Base-by-base conservation (phyloP, 192 early-diverging fungal genomes). In the Neocallimastix lanati region DNA sequence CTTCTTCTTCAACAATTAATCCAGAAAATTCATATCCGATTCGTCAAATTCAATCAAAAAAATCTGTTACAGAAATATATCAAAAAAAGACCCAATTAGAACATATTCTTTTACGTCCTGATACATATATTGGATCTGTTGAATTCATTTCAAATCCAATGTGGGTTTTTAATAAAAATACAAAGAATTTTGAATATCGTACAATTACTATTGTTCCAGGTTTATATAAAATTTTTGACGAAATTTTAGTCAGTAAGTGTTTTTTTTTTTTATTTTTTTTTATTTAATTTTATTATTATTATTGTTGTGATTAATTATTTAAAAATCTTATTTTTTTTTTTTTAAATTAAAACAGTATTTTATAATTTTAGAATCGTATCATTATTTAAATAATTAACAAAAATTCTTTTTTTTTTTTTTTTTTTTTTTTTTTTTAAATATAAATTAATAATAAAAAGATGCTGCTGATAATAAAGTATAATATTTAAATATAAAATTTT, bases 161-260 rank as follows among this genome's bases (percentile, higher is more conserved):
- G 87, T 99, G 97, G 97, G 90, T 98, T 3, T 93, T 91, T 79
- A 92, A 96, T 79, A 83, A 86, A 16, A 86, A 87, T 15, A 82
- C 81, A 28, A 88, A 91, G 84, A 87, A 84, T 78, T 87, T 91
- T 82, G 87, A 85, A 13, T 87, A 90, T 78, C 88, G 92, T 77
- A 83, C 89, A 15, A 89, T 95, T 30, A 91, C 80, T 2, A 93
- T 90, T 85, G 94, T 82, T 28, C 93, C 93, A 37, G 97, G 96
- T 77, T 82, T 99, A 27, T 98, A 96, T 86, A 99, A 99, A 84
- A 99, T 99, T 81, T 93, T 97, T 40, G 97, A 99, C 83, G 97
- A 99, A 84, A 97, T 99, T 80, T 86, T 99, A 16, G 96, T 99
- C 28, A 99, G 97, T 83, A 96, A 78, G 84, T 16, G 16, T 28